Percentiles rank a stretch among this genome's conserved stretches.
These are phyloP conservation scores for Xylaria longipes DNA, from an alignment of 495 filamentous ascomycete species.

Conservation along the genomic window DNA sequence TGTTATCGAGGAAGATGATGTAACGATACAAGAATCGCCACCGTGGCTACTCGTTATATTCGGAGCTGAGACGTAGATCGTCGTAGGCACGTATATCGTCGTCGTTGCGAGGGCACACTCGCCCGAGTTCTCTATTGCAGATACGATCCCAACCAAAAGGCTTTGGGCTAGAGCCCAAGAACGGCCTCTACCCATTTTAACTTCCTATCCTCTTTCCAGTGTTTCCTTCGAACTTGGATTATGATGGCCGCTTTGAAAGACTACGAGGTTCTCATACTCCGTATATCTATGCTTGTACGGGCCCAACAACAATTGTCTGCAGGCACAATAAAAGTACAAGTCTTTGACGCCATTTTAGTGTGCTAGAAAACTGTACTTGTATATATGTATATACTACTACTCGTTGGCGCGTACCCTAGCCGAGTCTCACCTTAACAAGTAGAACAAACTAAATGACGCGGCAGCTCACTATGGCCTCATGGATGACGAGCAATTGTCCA, in stretches of 20 bases:
- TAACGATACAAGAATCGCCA: conserved; percentile 24
- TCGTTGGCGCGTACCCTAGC: not conserved
- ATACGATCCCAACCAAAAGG: not conserved
- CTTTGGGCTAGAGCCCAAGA: conserved; percentile 12
- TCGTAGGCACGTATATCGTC: conserved; percentile 35
- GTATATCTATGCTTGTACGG: not conserved
- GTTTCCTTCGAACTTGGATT: not conserved
- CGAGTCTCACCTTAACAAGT: not conserved
- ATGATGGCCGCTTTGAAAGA: not conserved
- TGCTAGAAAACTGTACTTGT: not conserved
- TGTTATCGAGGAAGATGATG: conserved; percentile 24
- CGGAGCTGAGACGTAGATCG: conserved; percentile 32
- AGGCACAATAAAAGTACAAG: not conserved
- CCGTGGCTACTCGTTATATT: conserved; percentile 28
- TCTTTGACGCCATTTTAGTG: not conserved
- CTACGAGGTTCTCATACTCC: not conserved
- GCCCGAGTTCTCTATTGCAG: conserved; percentile 14
- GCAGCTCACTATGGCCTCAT: conserved; percentile 3
- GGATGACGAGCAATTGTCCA: not conserved
- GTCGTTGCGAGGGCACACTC: conserved; percentile 31
- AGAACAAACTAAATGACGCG: conserved; percentile 7
- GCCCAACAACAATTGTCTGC: not conserved
- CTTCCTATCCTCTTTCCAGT: not conserved
- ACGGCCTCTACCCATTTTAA: conserved; percentile 6
- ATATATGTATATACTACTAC: not conserved